These are phyloP conservation scores for Populus deltoides DNA, from an alignment of 345 rosid species.

Conservation along the genomic window DNA sequence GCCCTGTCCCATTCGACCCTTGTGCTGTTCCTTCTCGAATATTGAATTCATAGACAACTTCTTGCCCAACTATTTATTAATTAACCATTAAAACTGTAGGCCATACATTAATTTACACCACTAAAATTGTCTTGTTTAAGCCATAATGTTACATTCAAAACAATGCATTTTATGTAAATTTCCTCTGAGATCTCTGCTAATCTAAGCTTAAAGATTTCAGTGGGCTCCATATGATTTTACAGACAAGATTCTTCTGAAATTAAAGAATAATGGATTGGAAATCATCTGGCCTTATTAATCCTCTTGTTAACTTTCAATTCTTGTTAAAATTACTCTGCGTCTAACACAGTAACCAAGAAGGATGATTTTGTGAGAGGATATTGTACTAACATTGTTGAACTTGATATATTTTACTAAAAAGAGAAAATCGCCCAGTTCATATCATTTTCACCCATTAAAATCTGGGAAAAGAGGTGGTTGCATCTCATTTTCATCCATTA, in stretches of 20 bases:
- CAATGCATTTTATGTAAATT: background rate
- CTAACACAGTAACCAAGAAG: background rate
- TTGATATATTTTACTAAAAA: background rate
- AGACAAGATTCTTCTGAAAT: background rate
- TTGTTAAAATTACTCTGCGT: background rate
- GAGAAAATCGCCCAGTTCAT: background rate
- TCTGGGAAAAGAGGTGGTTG: constrained; percentile 19
- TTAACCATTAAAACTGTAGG: constrained; percentile 19
- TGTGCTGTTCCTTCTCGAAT: background rate
- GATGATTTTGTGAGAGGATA: background rate
- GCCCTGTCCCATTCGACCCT: constrained; percentile 26
- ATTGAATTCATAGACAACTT: constrained; percentile 26
- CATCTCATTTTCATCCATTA: constrained; percentile 13
- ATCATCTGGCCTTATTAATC: background rate
- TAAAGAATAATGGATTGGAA: background rate
- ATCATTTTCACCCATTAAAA: constrained; percentile 25
- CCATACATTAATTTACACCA: constrained; percentile 11
- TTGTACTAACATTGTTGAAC: background rate
- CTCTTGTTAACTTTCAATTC: background rate
- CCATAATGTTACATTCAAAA: background rate
- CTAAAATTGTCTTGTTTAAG: background rate
- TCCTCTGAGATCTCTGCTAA: background rate
- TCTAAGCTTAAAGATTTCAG: background rate
- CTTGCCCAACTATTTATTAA: constrained; percentile 8
- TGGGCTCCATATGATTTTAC: background rate